Evolutionary conservation across 305 asterid species (phyloP).

Genomic region (Rubia balearica): DNA sequence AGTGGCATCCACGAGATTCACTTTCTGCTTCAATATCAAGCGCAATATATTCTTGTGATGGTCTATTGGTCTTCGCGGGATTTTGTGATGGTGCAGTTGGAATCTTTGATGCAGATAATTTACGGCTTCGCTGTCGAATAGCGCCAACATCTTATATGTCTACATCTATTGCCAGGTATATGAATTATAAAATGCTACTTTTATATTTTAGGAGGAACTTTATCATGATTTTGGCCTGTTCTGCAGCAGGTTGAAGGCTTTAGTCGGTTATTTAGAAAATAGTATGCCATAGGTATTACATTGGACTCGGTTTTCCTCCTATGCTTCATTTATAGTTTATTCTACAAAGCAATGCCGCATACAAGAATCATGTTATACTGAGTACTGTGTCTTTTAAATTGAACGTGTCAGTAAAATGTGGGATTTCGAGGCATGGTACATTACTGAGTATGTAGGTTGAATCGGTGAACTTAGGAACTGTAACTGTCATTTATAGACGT

Average conservation of each 20-base stretch:
- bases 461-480: not conserved
- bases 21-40: constrained; percentile 73
- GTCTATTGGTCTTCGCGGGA: constrained; percentile 58
- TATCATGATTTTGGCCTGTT: too few species aligned
- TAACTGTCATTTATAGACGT: not conserved
- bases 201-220: too few species aligned
- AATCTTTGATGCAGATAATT: constrained; percentile 61
- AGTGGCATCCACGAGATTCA: constrained; percentile 88
- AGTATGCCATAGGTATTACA: not conserved
- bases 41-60: constrained; percentile 83
- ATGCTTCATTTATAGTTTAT: not conserved
- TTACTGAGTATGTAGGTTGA: not conserved
- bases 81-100: constrained; percentile 87
- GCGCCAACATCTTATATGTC: constrained; percentile 74
- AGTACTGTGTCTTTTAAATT: not conserved
- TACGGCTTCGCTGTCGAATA: constrained; percentile 71
- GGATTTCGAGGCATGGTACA: not conserved
- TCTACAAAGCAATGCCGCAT: not conserved
- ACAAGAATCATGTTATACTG: not conserved
- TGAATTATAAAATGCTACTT: constrained; percentile 2
- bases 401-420: not conserved
- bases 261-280: not conserved
- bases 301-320: too few species aligned
- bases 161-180: constrained; percentile 55
- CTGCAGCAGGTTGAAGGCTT: not conserved